These are phyloP conservation scores for Acanthamoeba royreba DNA, from an alignment of 208 protist genomes.

Conservation along the genomic window DNA sequence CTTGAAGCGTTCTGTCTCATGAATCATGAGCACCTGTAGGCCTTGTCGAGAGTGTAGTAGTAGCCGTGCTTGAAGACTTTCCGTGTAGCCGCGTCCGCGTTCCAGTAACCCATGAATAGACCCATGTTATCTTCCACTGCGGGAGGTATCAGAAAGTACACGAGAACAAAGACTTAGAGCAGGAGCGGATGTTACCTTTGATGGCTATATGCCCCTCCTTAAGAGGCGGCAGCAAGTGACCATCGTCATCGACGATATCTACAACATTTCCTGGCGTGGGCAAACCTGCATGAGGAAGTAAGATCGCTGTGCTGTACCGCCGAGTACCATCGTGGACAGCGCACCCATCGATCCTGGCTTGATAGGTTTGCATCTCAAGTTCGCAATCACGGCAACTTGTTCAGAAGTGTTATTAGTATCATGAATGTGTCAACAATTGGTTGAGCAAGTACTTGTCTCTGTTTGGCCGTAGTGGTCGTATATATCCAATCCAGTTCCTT, in stretches of 20 bases:
- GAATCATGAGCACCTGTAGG: not conserved
- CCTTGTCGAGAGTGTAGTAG: constrained; percentile 12
- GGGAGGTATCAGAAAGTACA: not conserved
- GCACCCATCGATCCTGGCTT: not conserved
- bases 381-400: not conserved
- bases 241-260: not conserved
- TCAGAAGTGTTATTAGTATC: no score
- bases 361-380: not conserved
- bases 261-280: not conserved
- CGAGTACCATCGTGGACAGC: no score
- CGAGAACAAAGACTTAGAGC: not conserved
- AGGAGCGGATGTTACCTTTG: not conserved
- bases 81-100: not conserved
- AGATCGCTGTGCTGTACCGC: no score
- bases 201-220: not conserved
- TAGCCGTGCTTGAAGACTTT: constrained; percentile 1
- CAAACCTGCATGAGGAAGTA: not conserved
- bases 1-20: not conserved
- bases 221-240: not conserved
- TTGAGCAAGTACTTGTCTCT: not conserved
- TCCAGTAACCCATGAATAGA: not conserved
- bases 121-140: not conserved
- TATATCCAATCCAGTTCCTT: not conserved
- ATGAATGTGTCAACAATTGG: not conserved
- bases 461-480: not conserved